Percentiles rank a stretch among this genome's conserved stretches.
Conservation (phyloP, 1,139 yeast genomes). For the Candida freyschussii region DNA sequence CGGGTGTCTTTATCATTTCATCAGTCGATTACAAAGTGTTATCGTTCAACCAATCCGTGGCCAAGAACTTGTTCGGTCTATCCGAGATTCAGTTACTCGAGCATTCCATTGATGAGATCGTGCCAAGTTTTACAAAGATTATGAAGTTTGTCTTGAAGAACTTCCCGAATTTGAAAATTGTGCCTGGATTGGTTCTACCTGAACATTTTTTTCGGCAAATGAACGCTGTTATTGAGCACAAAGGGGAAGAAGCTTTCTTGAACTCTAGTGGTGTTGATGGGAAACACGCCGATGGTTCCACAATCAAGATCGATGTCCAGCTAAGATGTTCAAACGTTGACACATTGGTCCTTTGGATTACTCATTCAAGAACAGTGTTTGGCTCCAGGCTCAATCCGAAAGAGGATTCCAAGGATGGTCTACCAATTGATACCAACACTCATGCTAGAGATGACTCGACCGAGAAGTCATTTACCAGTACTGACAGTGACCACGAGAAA, state of each 20-base stretch:
- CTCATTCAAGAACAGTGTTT: conserved; percentile 57
- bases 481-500: conserved; percentile 12
- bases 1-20: conserved; percentile 77
- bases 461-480: conserved; percentile 1
- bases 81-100: conserved; percentile 44
- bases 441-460: conserved; percentile 8
- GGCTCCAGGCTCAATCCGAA: conserved; percentile 14
- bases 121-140: conserved; percentile 62
- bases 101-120: conserved; percentile 47
- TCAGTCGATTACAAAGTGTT: conserved; percentile 37
- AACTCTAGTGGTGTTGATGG: conserved; percentile 65
- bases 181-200: conserved; percentile 62
- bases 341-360: conserved; percentile 75
- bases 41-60: conserved; percentile 74
- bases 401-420: conserved; percentile 12
- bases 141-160: conserved; percentile 44
- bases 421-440: too few species aligned
- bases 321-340: conserved; percentile 61
- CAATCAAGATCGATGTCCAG: conserved; percentile 69
- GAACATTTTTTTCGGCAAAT: conserved; percentile 81
- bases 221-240: conserved; percentile 30
- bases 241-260: conserved; percentile 45
- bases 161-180: conserved; percentile 35
- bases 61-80: conserved; percentile 74
- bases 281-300: conserved; percentile 63